Evolutionary conservation across 1,284 basidiomycete genomes (phyloP).

Genomic region (Neolentinus lepideus): DNA sequence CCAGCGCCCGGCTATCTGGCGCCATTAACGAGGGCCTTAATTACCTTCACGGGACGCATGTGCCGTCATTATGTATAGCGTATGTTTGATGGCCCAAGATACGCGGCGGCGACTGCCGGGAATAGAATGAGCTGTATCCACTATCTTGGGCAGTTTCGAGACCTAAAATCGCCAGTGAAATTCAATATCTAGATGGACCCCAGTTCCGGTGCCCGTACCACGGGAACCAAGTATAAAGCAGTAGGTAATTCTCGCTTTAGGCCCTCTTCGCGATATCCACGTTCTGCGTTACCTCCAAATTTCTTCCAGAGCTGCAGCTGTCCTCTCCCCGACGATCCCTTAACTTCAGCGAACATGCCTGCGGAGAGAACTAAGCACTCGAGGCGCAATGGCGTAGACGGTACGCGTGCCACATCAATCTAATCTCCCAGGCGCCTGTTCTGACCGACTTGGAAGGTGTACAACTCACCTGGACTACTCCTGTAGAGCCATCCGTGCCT

Average conservation of each 20-base stretch:
- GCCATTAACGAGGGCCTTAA: not conserved
- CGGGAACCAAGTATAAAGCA: slow-evolving; percentile 1
- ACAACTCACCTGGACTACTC: slow-evolving; percentile 45
- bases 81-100: not conserved
- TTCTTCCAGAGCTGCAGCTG: not conserved
- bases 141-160: slow-evolving; percentile 1
- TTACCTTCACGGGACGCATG: not conserved
- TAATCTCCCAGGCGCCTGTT: slow-evolving; percentile 5
- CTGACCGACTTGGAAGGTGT: slow-evolving; percentile 25
- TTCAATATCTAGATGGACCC: not conserved
- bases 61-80: not conserved
- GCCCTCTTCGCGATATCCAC: not conserved
- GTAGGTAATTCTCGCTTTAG: not conserved
- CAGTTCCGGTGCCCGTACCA: not conserved
- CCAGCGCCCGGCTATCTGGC: not conserved
- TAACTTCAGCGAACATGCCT: slow-evolving; percentile 36
- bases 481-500: slow-evolving; percentile 34
- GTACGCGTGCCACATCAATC: slow-evolving; percentile 23
- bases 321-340: slow-evolving; percentile 3
- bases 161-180: not conserved
- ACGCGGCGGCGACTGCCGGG: not conserved
- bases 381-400: slow-evolving; percentile 34
- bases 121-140: slow-evolving; percentile 1
- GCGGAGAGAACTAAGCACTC: slow-evolving; percentile 40
- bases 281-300: slow-evolving; percentile 1